These are phyloP conservation scores for Talaromyces sp. DNA, from an alignment of 2,329 filamentous ascomycete species.

Conservation along the genomic window DNA sequence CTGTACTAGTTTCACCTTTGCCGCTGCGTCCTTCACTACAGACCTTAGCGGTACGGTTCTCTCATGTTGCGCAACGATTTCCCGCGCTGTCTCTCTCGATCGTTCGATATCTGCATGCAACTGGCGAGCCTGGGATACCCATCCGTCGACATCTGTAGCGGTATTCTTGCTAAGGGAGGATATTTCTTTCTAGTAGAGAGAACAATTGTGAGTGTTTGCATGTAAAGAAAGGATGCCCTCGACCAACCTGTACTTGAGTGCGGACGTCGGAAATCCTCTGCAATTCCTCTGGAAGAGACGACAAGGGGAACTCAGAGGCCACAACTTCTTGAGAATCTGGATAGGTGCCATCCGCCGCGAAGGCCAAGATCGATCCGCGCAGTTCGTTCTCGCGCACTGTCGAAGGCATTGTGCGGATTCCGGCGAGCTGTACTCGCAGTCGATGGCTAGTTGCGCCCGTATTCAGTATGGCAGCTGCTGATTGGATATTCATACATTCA, in stretches of 20 bases:
- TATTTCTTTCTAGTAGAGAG: conserved; percentile 58
- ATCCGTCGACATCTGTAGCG: conserved; percentile 73
- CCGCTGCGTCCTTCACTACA: conserved; percentile 55
- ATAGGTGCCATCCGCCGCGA: conserved; percentile 52
- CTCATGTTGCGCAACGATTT: conserved; percentile 74
- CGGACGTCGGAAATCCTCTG: conserved; percentile 47
- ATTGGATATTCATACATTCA: background rate
- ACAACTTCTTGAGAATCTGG: conserved; percentile 52
- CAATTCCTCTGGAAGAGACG: conserved; percentile 45
- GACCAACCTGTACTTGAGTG: conserved; percentile 47
- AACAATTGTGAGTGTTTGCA: background rate
- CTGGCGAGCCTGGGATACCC: conserved; percentile 77
- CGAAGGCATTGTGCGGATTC: conserved; percentile 6
- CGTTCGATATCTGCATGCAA: conserved; percentile 80
- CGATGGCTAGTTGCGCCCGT: background rate
- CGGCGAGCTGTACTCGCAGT: background rate
- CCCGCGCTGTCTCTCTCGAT: conserved; percentile 70
- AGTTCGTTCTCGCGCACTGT: conserved; percentile 32
- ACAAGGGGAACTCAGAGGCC: conserved; percentile 46
- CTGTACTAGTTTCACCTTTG: conserved; percentile 51
- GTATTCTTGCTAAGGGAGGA: conserved; percentile 69
- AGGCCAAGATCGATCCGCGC: conserved; percentile 59
- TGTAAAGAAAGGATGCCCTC: background rate
- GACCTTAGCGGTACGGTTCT: conserved; percentile 58
- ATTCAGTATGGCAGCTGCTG: background rate